Base-by-base conservation (phyloP, 2,329 filamentous ascomycete genomes). In the Ophiosphaerella narmari region DNA sequence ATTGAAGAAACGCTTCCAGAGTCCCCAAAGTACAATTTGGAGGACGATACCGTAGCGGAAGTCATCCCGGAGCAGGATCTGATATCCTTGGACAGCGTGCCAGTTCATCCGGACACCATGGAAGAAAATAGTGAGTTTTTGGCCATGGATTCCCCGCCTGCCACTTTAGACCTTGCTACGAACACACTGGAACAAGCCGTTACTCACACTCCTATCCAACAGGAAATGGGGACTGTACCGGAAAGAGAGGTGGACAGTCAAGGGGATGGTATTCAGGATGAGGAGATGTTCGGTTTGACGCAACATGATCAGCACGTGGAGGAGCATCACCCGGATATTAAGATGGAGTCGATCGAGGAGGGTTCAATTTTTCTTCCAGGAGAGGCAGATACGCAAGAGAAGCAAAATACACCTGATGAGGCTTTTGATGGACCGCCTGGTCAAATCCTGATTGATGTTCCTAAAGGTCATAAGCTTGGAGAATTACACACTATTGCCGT, bases 291-390 rank as follows among this genome's bases (percentile, higher is more conserved):
- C 35, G 38, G 41, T 26, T 38, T 31, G 1, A 31, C 36, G 14
- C 48, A 50, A 35, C 23, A 26, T 43, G 48, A 41, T 13, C 34
- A 42, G 34, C 43, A 39, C n/a, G 33, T 40, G 11, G 33, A 46
- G 9, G 48, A 51, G 6, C 38, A 46, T 16, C 37, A 62, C 31
- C 50, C 64, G 4, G 59, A 66, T 33, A 46, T 70, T 29, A 67
- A 71, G 38, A 55, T 69, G 43, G 68, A 71, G 37, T 67, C 66
- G 9, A 60, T 68, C 14, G 69, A 71, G 38, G 66, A 67, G 12
- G 57, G 47, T 12, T 48, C 51, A 1, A 13, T 42, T 7, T 55
- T 50, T 13, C 39, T 56, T 7, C 12, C 29, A 31, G 47, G 47
- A n/a, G 48, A 57, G 32, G 40, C 42, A 4, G 39, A 52, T n/a